phyloP scores from a whole-genome alignment of 768 basidiomycete species.

The Amanita subjunquillea region DNA sequence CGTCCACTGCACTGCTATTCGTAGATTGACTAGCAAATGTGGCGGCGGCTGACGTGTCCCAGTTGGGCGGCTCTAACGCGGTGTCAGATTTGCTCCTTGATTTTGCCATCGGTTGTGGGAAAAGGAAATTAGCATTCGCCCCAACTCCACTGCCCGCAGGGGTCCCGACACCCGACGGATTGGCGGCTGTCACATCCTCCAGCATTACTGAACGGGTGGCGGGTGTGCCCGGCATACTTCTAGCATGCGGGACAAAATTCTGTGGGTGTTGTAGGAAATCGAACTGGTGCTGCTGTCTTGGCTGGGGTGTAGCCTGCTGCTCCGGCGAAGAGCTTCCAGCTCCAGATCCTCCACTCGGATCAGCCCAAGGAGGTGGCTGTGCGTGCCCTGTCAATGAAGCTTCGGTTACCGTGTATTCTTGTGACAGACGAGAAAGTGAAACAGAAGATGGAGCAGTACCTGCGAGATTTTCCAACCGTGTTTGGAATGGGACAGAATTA shows the following conservation, averaged over 20 bases:
- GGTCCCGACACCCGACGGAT: neutral
- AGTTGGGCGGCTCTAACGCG: slow-evolving; percentile 41
- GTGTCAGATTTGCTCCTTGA: slow-evolving; percentile 54
- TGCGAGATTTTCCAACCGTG: slow-evolving; percentile 29
- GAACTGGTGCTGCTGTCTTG: neutral
- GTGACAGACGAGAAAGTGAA: slow-evolving; percentile 15
- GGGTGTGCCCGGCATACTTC: slow-evolving; percentile 4
- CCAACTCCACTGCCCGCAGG: neutral
- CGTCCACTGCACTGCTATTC: slow-evolving; percentile 8
- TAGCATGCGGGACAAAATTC: neutral
- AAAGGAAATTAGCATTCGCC: slow-evolving; percentile 8
- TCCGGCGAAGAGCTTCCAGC: neutral
- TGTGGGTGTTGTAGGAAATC: neutral
- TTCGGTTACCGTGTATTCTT: neutral
- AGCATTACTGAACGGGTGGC: neutral
- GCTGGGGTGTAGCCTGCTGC: neutral
- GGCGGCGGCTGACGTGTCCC: slow-evolving; percentile 23
- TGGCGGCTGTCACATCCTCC: neutral
- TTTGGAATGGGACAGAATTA: slow-evolving; percentile 38
- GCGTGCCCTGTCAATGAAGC: neutral
- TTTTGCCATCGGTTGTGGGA: slow-evolving; percentile 21
- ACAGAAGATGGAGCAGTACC: slow-evolving; percentile 33
- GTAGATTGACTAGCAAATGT: neutral
- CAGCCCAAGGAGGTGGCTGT: slow-evolving; percentile 6
- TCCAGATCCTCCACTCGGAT: neutral